These are phyloP conservation scores for Aspergillus sp. DNA, from an alignment of 2,329 filamentous ascomycete genomes.

Conservation along the genomic window DNA sequence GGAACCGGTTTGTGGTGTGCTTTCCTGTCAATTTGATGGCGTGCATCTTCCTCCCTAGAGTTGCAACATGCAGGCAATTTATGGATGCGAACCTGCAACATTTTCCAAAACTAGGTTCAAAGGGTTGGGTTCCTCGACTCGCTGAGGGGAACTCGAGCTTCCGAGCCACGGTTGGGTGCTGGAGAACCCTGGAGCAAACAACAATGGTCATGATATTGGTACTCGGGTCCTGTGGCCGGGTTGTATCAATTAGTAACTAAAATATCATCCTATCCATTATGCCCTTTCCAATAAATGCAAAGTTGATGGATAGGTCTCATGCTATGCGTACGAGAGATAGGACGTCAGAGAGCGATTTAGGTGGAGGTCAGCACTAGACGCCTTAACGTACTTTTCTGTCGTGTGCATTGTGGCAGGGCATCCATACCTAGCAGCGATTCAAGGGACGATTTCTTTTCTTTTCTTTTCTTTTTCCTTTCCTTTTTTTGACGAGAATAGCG, in stretches of 20 bases:
- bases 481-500: background rate
- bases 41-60: slow-evolving; percentile 1
- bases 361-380: too few species aligned
- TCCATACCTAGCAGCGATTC: background rate
- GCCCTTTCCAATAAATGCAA: background rate
- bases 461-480: too few species aligned
- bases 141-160: too few species aligned
- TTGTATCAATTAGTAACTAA: background rate
- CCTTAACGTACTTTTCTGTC: background rate
- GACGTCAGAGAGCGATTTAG: background rate
- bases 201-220: background rate
- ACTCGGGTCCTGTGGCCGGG: too few species aligned
- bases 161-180: too few species aligned
- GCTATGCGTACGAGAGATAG: background rate
- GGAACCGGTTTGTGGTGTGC: slow-evolving; percentile 6
- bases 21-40: slow-evolving; percentile 1
- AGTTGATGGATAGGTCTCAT: background rate
- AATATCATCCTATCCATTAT: background rate
- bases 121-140: too few species aligned
- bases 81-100: background rate
- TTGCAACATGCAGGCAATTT: background rate
- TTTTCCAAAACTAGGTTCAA: background rate
- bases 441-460: too few species aligned
- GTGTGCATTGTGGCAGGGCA: background rate
- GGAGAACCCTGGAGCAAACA: background rate